Evolutionary conservation across 192 early-diverging fungal species (phyloP), one percentile per base, ranked within the genome.

Genomic region (Lobosporangium transversale): DNA sequence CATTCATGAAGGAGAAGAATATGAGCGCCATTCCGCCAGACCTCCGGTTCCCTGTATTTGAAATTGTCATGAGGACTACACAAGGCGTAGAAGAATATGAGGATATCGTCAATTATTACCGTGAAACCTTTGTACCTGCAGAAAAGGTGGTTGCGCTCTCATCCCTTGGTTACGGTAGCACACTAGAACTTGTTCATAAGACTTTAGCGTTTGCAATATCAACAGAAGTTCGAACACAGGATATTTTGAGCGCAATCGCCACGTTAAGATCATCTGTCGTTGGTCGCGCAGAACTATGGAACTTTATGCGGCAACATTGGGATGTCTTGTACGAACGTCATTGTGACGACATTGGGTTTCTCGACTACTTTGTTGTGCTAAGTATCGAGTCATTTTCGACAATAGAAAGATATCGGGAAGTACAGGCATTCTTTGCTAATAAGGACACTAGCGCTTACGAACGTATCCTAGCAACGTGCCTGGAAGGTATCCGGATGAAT

Each of bases 281-380:
- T 49, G 82, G 58, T 65, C 83, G 50, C 80, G 91, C 63, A 59
- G 86, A 66, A 55, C 67, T 92, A 58, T 94, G 91, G 91, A 68
- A 87, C 63, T 92, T 86, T 79, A 85, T 92, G 74, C 80, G 83
- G 52, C 57, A 67, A 35, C 83, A 90, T 66, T 94, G 84, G 68
- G 79, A 85, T 33, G 60, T 83, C 18, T 65, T 90, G 14, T 70
- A 76, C 27, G 62, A 70, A 24, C 88, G 87, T 43, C 88, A 87
- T 71, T 79, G 81, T 27, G 84, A 78, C 11, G 84, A 84, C 32
- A 85, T 89, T 79, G 83, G 79, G 48, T 89, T 87, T 78, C 70
- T 89, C 74, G 87, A 86, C 36, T 80, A 80, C 30, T 81, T 89
- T 29, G 80, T 85, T 30, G 66, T 81, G 37, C 56, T 85, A 24